Base-by-base conservation (phyloP, 1,284 basidiomycete species). In the Trichosporon sp. region DNA sequence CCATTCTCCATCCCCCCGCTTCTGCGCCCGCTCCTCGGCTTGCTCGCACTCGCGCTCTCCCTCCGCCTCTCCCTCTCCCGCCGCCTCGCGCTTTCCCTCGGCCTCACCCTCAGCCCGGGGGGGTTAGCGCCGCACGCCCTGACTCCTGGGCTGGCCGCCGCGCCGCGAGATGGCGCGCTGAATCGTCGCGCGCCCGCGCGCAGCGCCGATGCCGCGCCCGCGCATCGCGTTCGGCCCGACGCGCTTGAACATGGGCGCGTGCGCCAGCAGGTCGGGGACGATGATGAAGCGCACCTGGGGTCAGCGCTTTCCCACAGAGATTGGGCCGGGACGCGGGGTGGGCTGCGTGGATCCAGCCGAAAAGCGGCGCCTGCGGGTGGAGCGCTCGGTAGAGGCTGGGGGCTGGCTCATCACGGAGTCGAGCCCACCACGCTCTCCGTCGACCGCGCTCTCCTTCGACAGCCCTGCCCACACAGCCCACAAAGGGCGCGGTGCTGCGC, bases 181-280 rank as follows among this genome's bases (percentile, higher is more conserved):
- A 71, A 84, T 84, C 35, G 83, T 84, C 13, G 83, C 83, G 68
- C 83, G 81, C 68, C 83, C 83, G 75, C 83, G 76, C 11, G 80
- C 80, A 58, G 95, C 97, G 80, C 97, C 97, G 80, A 99, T 99
- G 89, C 97, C 97, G 75, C 96, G 88, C 78, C 97, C 97, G 78
- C 92, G 92, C 95, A 99, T 98, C 47, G 95, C 95, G 81, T 98
- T 98, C 18, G 95, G 94, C 62, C 96, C 95, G 65, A 98, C 93
- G 74, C 96, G 91, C 86, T 99, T 99, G 86, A 99, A 98, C 97
- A 99, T 99, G 23, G 97, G 97, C 29, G 97, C 97, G 82, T 99
- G 98, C 80, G 98, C 93, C 75, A 99, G 87, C 91, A 99, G 98
- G 84, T 99, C 97, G 64, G 97, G 97, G 29, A 99, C 97, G 81